Percentiles rank a stretch among this genome's conserved stretches.
phyloP scores from a whole-genome alignment of 495 filamentous ascomycete species.

The Podospora australis region DNA sequence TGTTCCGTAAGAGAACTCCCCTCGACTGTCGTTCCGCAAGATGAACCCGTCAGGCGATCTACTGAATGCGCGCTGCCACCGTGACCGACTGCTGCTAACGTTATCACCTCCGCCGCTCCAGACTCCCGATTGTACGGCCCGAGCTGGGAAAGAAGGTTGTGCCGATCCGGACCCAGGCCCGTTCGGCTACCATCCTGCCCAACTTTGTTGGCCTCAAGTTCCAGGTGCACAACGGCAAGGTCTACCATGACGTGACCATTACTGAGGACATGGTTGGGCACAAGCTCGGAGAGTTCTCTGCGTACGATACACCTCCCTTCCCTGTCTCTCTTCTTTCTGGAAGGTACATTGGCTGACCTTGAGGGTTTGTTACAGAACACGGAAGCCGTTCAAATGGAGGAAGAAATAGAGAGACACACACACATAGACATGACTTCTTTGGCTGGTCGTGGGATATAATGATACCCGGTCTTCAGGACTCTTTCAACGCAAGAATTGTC shows the following conservation, averaged over 20 bases:
- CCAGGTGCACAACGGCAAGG: conserved; percentile 92
- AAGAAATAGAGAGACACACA: conserved; percentile 18
- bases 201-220: conserved; percentile 93
- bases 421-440: not conserved
- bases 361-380: conserved; percentile 53
- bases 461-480: not conserved
- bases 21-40: not conserved
- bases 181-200: conserved; percentile 87
- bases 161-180: conserved; percentile 83
- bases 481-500: not conserved
- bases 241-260: conserved; percentile 77
- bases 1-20: conserved; percentile 52
- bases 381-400: conserved; percentile 66
- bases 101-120: no score
- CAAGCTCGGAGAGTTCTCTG: conserved; percentile 91
- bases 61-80: not conserved
- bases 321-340: no score
- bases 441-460: not conserved
- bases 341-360: conserved; percentile 3
- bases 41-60: not conserved
- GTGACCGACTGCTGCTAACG: conserved; percentile 3
- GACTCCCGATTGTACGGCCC: conserved; percentile 58
- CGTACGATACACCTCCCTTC: conserved; percentile 58
- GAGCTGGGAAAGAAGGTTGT: conserved; percentile 54
- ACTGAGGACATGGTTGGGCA: conserved; percentile 98